A percentile compares a stretch with the other conserved stretches of the same genome.
These are phyloP conservation scores for Alternaria alternata DNA, from an alignment of 2,329 filamentous ascomycete species.

Conservation along the genomic window DNA sequence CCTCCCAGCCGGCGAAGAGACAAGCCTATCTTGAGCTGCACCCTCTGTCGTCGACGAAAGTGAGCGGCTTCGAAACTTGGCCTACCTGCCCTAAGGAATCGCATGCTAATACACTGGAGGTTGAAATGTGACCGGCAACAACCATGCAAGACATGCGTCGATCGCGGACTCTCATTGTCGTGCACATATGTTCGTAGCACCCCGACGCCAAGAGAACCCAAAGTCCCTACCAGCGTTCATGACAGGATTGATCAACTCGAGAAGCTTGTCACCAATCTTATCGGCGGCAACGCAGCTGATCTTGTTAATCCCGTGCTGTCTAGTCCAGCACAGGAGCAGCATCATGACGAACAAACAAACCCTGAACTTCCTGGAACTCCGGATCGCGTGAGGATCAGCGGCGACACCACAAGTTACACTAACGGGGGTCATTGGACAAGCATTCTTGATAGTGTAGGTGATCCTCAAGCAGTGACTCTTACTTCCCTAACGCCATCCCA, in stretches of 20 bases:
- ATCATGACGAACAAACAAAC: slow-evolving; percentile 7
- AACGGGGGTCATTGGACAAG: slow-evolving; percentile 49
- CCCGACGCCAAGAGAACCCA: slow-evolving; percentile 31
- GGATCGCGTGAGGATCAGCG: slow-evolving; percentile 40
- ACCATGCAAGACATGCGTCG: slow-evolving; percentile 48
- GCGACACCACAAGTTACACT: slow-evolving; percentile 42
- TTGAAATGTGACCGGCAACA: slow-evolving; percentile 50
- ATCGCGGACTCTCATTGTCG: slow-evolving; percentile 47
- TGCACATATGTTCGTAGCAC: slow-evolving; percentile 40
- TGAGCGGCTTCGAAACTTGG: slow-evolving; percentile 13
- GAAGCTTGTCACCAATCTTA: slow-evolving; percentile 46
- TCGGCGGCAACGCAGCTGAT: slow-evolving; percentile 34
- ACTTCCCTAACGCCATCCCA: slow-evolving; percentile 9
- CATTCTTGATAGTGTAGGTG: slow-evolving; percentile 46
- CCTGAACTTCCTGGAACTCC: slow-evolving; percentile 34
- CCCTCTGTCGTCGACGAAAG: slow-evolving; percentile 39
- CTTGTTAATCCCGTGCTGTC: slow-evolving; percentile 7
- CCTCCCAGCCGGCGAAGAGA: slow-evolving; percentile 42
- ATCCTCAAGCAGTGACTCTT: background rate
- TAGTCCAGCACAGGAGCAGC: slow-evolving; percentile 11
- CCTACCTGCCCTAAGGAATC: background rate
- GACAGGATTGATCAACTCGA: slow-evolving; percentile 50
- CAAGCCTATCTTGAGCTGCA: slow-evolving; percentile 44
- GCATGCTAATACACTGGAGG: slow-evolving; percentile 16
- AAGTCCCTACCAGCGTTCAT: slow-evolving; percentile 42